Conservation (phyloP, 768 basidiomycete genomes). For the Auricularia sp. region DNA sequence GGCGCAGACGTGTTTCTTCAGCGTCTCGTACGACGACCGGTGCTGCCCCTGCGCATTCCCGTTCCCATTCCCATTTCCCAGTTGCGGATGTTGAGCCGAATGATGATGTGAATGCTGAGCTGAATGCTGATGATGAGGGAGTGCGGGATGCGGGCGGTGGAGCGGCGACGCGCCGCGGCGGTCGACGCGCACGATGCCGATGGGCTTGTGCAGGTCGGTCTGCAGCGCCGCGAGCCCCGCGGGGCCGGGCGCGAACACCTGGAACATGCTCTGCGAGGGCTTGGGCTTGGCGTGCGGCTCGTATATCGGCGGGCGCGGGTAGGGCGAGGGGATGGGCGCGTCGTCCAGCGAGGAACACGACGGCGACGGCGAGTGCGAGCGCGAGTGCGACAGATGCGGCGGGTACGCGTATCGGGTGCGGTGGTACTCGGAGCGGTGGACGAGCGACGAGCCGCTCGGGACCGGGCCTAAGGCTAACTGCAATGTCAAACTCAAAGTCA, state of each 20-base stretch:
- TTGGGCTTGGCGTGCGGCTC: background rate
- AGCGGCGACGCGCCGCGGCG: background rate
- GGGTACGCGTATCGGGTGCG: too few relatives aligned
- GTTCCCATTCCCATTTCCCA: background rate
- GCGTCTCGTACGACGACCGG: background rate
- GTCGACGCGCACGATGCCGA: background rate
- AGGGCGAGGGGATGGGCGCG: background rate
- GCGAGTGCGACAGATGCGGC: too few relatives aligned
- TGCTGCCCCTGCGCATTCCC: background rate
- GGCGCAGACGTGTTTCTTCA: conserved; percentile 2
- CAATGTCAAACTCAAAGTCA: background rate
- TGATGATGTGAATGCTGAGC: too few relatives aligned
- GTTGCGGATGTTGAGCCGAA: background rate
- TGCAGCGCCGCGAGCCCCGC: background rate
- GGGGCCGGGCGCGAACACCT: background rate
- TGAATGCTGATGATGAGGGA: background rate
- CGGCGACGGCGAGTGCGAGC: too few relatives aligned
- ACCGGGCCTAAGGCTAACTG: background rate
- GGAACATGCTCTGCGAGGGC: background rate
- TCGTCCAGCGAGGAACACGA: too few relatives aligned
- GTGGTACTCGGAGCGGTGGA: too few relatives aligned
- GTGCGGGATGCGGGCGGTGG: background rate
- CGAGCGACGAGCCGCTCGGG: too few relatives aligned
- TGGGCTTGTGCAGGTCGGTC: background rate
- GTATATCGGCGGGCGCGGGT: background rate